A percentile compares a stretch with the other conserved stretches of the same genome.
These are phyloP conservation scores for Chaetothyriales sp. DNA, from an alignment of 2,329 filamentous ascomycete genomes.

Conservation along the genomic window DNA sequence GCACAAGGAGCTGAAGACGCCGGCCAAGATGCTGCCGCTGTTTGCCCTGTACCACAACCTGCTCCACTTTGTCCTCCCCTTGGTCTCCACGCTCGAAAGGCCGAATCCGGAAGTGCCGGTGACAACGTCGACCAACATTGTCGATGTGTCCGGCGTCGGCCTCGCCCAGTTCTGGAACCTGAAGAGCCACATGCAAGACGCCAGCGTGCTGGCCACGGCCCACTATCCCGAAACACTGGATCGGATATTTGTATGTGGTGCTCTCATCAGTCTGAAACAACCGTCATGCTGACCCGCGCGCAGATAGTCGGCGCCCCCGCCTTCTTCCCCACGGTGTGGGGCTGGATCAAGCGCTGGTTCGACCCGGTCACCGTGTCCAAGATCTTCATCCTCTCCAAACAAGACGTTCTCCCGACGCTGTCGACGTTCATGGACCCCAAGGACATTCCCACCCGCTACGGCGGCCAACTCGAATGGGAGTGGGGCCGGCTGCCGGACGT, in stretches of 20 bases:
- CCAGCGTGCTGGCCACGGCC: conserved; percentile 73
- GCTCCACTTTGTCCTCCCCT: conserved; percentile 70
- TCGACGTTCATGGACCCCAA: conserved; percentile 65
- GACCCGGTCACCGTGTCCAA: conserved; percentile 88
- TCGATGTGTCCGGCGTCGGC: conserved; percentile 77
- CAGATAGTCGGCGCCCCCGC: conserved; percentile 74
- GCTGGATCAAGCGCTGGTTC: conserved; percentile 84
- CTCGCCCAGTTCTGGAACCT: conserved; percentile 94
- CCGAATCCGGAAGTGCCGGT: conserved; percentile 69
- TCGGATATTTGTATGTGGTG: conserved; percentile 49
- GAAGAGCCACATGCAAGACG: conserved; percentile 86
- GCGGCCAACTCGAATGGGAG: conserved; percentile 68
- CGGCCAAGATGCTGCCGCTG: conserved; percentile 65
- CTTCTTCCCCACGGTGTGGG: conserved; percentile 76
- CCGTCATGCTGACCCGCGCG: neutral
- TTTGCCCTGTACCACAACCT: conserved; percentile 92
- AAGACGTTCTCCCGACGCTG: conserved; percentile 65
- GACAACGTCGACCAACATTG: conserved; percentile 85
- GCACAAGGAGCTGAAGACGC: conserved; percentile 44
- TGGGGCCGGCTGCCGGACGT: conserved; percentile 63
- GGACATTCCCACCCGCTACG: conserved; percentile 82
- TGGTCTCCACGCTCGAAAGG: conserved; percentile 67
- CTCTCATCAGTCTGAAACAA: neutral
- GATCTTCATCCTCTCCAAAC: conserved; percentile 71
- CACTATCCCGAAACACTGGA: conserved; percentile 93